Base-by-base conservation (phyloP, 768 basidiomycete genomes). In the Trametes punicea region DNA sequence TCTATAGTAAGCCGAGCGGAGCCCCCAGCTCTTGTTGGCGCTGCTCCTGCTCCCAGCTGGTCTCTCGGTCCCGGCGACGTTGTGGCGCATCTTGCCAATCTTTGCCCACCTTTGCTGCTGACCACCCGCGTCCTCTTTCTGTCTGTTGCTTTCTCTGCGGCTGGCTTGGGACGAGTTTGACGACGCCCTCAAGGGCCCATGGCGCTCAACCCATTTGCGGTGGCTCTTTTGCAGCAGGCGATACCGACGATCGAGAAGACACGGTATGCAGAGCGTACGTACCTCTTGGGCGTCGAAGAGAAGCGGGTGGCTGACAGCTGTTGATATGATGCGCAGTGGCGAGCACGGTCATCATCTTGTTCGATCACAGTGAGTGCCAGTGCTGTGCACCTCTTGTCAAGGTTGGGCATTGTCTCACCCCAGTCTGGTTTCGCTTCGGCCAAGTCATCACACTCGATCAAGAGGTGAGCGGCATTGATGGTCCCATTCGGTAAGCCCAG, bases 371-470 rank as follows among this genome's bases (percentile, higher is more conserved):
- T 82, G 58, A 57, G 81, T 70, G 5, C n/a, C 34, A 57, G 81
- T 70, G 5, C n/a, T 39, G 23, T 50, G 21, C 26, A 33, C 3
- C 13, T 54, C 30, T 31, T 5, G 25, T 16, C 33, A 7, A 30
- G 33, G 36, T 54, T 44, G 51, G 11, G 49, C 21, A 16, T 30
- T 29, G 15, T 13, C 34, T 46, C 7, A 40, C 26, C 11, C 51
- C 26, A 21, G 25, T 33, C 16, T 41, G n/a, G 16, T 36, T 38
- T 46, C 4, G n/a, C n/a, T n/a, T n/a, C n/a, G n/a, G n/a, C n/a
- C n/a, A 18, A 83, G 81, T 78, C 33, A 65, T 81, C 36, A 84
- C 81, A 6, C 66, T 82, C 16, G 79, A 77, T 51, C 71, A 76
- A 33, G 82, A 83, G 75, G 81, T 81, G 49, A 29, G 73, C 38